Evolutionary conservation across 2,329 filamentous ascomycete genomes (phyloP).

Genomic region (Chaetomium strumarium): DNA sequence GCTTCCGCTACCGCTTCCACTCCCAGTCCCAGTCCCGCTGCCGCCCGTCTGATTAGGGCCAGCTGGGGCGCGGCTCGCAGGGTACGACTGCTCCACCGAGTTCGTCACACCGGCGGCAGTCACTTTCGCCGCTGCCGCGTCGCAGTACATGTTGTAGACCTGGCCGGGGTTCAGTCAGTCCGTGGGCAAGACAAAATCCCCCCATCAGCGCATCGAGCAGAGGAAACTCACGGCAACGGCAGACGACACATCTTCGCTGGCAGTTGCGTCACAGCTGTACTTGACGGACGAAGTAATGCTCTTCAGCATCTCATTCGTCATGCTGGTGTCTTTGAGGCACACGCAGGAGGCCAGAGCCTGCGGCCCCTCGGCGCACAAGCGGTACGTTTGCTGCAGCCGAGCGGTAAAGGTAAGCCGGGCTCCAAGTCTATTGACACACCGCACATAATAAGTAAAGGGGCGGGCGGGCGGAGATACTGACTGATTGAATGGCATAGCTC

Average conservation of each 20-base stretch:
- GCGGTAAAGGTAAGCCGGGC: neutral
- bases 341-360: conserved; percentile 47
- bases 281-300: conserved; percentile 40
- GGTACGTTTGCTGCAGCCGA: conserved; percentile 31
- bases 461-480: conserved; percentile 26
- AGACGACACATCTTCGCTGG: conserved; percentile 40
- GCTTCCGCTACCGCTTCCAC: conserved; percentile 1
- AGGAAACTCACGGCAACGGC: conserved; percentile 31
- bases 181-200: too few species aligned
- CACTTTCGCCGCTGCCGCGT: conserved; percentile 39
- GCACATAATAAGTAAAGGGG: neutral
- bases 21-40: conserved; percentile 11
- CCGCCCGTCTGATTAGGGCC: conserved; percentile 9
- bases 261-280: conserved; percentile 39
- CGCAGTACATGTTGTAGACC: conserved; percentile 45
- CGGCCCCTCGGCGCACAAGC: conserved; percentile 41
- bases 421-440: too few species aligned
- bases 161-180: neutral
- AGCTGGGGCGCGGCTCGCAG: conserved; percentile 4
- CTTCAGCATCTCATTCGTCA: conserved; percentile 39
- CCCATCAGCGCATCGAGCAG: fast-evolving
- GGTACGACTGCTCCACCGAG: conserved; percentile 30
- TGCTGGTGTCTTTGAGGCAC: conserved; percentile 46
- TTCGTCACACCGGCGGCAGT: conserved; percentile 37
- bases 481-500: conserved; percentile 36